Evolutionary conservation across 257 asterid genomes (phyloP).

Genomic region (Solanum gracilifrons): DNA sequence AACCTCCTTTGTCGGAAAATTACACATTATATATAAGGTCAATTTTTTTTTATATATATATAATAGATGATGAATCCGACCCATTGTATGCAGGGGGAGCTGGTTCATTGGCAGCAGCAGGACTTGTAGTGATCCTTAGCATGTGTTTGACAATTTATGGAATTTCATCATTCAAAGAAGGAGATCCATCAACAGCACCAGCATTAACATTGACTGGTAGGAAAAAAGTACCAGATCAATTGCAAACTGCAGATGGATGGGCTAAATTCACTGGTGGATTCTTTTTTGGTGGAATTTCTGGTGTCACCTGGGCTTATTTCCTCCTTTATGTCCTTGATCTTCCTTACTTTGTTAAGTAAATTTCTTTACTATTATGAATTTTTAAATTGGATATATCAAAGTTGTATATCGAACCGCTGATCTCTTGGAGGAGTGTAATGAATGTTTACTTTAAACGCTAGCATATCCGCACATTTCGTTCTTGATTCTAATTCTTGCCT

Average conservation of each 20-base stretch:
- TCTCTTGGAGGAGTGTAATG: background rate
- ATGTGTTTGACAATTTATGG: slow-evolving; percentile 67
- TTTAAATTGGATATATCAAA: background rate
- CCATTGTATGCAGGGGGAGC: slow-evolving; percentile 23
- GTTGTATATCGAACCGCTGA: background rate
- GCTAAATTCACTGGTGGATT: slow-evolving; percentile 81
- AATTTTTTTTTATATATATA: background rate
- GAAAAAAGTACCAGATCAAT: slow-evolving; percentile 72
- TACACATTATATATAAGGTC: background rate
- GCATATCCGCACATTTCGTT: background rate
- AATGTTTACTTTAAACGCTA: background rate
- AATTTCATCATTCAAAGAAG: slow-evolving; percentile 68
- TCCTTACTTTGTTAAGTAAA: slow-evolving; percentile 72
- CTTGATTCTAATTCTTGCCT: background rate
- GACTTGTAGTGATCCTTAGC: slow-evolving; percentile 71
- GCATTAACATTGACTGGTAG: slow-evolving; percentile 69
- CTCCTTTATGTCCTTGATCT: slow-evolving; percentile 77
- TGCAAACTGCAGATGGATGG: slow-evolving; percentile 94
- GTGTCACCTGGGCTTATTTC: slow-evolving; percentile 85
- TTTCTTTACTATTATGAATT: background rate
- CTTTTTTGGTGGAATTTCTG: slow-evolving; percentile 95
- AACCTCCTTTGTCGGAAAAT: background rate
- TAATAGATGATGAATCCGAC: background rate
- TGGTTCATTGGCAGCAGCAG: slow-evolving; percentile 81
- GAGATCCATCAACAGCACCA: slow-evolving; percentile 71